These are phyloP conservation scores for Phlebopus sp. DNA, from an alignment of 1,284 basidiomycete species.

Conservation along the genomic window DNA sequence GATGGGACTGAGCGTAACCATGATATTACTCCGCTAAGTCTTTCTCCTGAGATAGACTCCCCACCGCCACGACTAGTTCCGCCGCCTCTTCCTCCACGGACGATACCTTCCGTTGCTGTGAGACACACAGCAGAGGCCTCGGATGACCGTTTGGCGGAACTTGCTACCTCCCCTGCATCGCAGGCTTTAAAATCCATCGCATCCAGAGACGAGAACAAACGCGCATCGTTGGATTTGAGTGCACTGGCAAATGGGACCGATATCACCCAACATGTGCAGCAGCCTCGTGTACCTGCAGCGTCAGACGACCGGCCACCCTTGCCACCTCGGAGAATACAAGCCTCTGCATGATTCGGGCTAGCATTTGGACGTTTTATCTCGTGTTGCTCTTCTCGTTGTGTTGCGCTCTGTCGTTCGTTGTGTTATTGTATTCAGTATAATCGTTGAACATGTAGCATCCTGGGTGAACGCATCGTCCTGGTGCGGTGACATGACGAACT, in stretches of 20 bases:
- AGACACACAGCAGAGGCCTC: conserved; percentile 31
- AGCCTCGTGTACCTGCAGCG: conserved; percentile 2
- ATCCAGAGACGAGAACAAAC: conserved; percentile 41
- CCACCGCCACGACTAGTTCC: conserved; percentile 19
- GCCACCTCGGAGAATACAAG: conserved; percentile 34
- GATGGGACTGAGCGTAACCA: conserved; percentile 29
- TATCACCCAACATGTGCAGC: background rate
- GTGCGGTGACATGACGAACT: no score
- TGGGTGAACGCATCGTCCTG: background rate
- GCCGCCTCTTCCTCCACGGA: conserved; percentile 61
- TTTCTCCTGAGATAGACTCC: conserved; percentile 15
- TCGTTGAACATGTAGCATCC: background rate
- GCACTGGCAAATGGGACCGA: conserved; percentile 4
- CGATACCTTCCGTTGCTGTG: conserved; percentile 30
- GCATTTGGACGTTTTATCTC: background rate
- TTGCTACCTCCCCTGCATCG: conserved; percentile 41
- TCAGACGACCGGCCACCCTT: conserved; percentile 33
- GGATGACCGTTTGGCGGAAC: conserved; percentile 18
- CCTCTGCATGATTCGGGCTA: conserved; percentile 8
- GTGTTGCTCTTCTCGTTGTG: conserved; percentile 5
- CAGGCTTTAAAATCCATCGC: conserved; percentile 55
- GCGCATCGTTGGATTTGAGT: conserved; percentile 23
- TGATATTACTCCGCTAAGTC: conserved; percentile 28
- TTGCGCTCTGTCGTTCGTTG: background rate
- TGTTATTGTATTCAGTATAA: conserved; percentile 5